Base-by-base conservation (phyloP, 2,329 filamentous ascomycete genomes). In the Penicillium thymicola region DNA sequence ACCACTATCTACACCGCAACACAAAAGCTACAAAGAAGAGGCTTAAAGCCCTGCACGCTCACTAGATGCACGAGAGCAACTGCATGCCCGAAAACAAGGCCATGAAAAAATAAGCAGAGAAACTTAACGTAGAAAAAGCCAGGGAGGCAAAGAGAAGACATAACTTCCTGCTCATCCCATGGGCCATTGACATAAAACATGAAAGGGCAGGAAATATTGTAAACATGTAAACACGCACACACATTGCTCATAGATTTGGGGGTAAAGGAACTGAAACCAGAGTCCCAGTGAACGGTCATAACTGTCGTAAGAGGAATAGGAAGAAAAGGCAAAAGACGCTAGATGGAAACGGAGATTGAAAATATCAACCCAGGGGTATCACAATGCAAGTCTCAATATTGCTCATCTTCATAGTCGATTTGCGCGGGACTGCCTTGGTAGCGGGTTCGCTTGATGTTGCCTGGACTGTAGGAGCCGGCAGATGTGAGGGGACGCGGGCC, bases 401-500 rank as follows among this genome's bases (percentile, higher is more conserved):
- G 65, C 54, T 72, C 67, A 52, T 51, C 49, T 32, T 74, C 72
- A 56, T 72, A 70, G 55, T 77, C 75, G 63, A 74, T 65, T 55
- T 76, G 74, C 54, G 72, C 69, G 36, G 75, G 75, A 61, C 74
- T 76, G 54, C 69, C 71, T 59, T 72, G 69, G 61, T 76, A 76
- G 49, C 69, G 68, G 45, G 68, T 74, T 60, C 66, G 68, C 64
- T 74, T 75, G 57, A 69, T 58, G 36, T 68, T 70, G 47, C 67
- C 67, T 36, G 73, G 72, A 49, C 72, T 72, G 62, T 74, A 71
- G 36, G 69, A 60, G 52, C 70, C 69, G 51, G 65, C 64, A 45
- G 74, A 75, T 18, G 70, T 75, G 47, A 79, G 70, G 9, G 78
- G 78, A 54, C 78, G 76, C 51, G 78, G 78, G 9, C 78, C 78